Percentiles rank a stretch among this genome's conserved stretches.
phyloP scores from a whole-genome alignment of 352 stramenopile species.

The Saprolegnia diclina region DNA sequence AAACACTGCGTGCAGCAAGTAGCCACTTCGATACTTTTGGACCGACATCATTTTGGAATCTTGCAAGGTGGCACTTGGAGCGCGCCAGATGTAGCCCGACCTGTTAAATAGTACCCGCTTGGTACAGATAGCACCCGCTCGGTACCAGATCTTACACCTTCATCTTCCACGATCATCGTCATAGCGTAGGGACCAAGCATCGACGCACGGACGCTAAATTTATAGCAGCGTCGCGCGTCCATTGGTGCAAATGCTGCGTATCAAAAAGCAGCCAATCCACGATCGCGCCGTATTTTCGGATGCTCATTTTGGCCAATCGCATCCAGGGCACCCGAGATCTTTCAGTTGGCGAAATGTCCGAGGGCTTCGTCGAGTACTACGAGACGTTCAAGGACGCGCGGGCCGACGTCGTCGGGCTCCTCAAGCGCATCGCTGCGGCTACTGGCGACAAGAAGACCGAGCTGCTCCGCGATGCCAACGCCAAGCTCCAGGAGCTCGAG shows the following conservation, averaged over 20 bases:
- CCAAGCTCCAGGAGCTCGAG: constrained; percentile 13
- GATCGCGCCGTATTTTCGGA: background rate
- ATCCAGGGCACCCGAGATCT: background rate
- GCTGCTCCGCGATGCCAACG: background rate
- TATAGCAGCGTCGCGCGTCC: background rate
- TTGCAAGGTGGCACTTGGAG: too few species aligned
- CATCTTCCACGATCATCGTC: too few species aligned
- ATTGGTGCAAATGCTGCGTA: background rate
- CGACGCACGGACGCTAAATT: too few species aligned
- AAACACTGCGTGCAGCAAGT: too few species aligned
- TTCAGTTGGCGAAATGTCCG: constrained; percentile 10
- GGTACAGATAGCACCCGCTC: too few species aligned
- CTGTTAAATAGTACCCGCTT: too few species aligned
- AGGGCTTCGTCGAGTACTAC: constrained; percentile 26
- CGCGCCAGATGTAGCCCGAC: too few species aligned
- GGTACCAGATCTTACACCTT: too few species aligned
- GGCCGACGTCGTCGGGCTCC: constrained; percentile 3
- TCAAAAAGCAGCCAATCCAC: constrained; percentile 12
- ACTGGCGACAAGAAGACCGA: background rate
- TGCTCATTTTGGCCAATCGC: background rate
- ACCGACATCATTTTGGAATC: too few species aligned
- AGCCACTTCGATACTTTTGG: too few species aligned
- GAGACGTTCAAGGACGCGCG: constrained; percentile 26
- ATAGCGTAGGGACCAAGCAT: too few species aligned
- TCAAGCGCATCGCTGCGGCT: background rate